Percentiles rank a stretch among this genome's conserved stretches.
phyloP scores from a whole-genome alignment of 495 filamentous ascomycete species.

The Aspergillus sclerotiicarbonarius region DNA sequence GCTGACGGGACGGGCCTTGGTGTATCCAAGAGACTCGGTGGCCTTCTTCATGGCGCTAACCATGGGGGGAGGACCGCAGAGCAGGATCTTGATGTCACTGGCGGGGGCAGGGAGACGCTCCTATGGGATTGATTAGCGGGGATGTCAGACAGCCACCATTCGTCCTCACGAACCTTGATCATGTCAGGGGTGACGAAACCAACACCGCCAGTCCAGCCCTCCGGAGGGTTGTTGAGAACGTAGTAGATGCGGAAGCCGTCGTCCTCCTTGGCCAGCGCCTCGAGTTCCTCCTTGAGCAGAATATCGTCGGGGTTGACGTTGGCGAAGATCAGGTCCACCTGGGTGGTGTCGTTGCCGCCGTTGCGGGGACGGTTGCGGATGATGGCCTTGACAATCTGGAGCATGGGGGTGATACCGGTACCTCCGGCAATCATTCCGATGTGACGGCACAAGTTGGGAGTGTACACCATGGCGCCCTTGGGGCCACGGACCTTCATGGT shows the following conservation, averaged over 20 bases:
- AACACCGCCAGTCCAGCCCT: constrained; percentile 82
- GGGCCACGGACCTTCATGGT: constrained; percentile 86
- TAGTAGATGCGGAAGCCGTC: constrained; percentile 82
- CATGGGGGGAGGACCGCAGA: constrained; percentile 97
- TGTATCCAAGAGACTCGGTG: constrained; percentile 80
- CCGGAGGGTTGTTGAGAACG: constrained; percentile 93
- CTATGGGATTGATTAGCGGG: constrained; percentile 35
- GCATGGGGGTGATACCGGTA: constrained; percentile 97
- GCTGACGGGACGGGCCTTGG: constrained; percentile 89
- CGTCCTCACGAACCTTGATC: constrained; percentile 69
- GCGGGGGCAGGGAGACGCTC: constrained; percentile 81
- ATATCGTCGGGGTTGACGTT: constrained; percentile 95
- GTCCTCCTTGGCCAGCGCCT: constrained; percentile 72
- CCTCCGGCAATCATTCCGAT: constrained; percentile 98
- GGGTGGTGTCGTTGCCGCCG: constrained; percentile 73
- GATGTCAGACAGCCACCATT: background rate
- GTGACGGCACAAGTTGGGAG: constrained; percentile 86
- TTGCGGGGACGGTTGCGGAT: constrained; percentile 69
- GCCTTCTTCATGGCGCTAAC: constrained; percentile 96
- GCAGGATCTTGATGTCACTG: constrained; percentile 86
- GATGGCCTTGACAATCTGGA: constrained; percentile 90
- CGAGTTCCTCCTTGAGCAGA: constrained; percentile 85
- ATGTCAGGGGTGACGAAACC: constrained; percentile 95
- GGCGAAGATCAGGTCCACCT: constrained; percentile 93
- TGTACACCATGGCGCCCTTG: constrained; percentile 96